Conservation (phyloP, 352 stramenopile species). For the Saprolegnia parasitica region DNA sequence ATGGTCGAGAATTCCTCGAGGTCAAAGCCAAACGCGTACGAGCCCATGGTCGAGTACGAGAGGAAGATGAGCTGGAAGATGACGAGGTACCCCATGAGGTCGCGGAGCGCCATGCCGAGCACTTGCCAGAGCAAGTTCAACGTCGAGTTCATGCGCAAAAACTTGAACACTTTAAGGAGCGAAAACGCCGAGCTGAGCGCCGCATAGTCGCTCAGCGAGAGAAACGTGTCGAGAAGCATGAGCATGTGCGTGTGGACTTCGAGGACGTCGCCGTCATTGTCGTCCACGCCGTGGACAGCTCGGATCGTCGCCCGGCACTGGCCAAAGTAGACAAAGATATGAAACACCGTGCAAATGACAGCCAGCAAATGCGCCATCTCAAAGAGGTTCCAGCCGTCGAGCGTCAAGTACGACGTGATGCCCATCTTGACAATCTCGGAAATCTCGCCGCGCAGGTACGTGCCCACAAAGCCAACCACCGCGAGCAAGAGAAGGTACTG, state of each 20-base stretch:
- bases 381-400: slow-evolving; percentile 87
- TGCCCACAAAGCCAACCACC: slow-evolving; percentile 67
- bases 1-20: slow-evolving; percentile 82
- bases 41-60: slow-evolving; percentile 80
- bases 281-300: slow-evolving; percentile 37
- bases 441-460: slow-evolving; percentile 72
- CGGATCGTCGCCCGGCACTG: slow-evolving; percentile 11
- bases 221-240: slow-evolving; percentile 57
- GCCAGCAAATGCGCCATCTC: slow-evolving; percentile 72
- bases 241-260: slow-evolving; percentile 55
- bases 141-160: slow-evolving; percentile 86
- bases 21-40: slow-evolving; percentile 76
- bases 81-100: slow-evolving; percentile 84
- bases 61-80: slow-evolving; percentile 88
- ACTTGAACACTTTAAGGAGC: slow-evolving; percentile 86
- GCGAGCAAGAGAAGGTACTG: slow-evolving; percentile 63
- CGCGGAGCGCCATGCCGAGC: slow-evolving; percentile 72
- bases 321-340: slow-evolving; percentile 49
- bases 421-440: slow-evolving; percentile 80
- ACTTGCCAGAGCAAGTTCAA: slow-evolving; percentile 82
- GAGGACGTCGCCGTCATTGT: slow-evolving; percentile 46
- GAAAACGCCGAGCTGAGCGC: slow-evolving; percentile 70
- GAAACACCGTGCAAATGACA: slow-evolving; percentile 53
- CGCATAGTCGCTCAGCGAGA: slow-evolving; percentile 69
- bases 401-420: slow-evolving; percentile 59